phyloP scores from a whole-genome alignment of 257 asterid genomes.

The Lantana camara region DNA sequence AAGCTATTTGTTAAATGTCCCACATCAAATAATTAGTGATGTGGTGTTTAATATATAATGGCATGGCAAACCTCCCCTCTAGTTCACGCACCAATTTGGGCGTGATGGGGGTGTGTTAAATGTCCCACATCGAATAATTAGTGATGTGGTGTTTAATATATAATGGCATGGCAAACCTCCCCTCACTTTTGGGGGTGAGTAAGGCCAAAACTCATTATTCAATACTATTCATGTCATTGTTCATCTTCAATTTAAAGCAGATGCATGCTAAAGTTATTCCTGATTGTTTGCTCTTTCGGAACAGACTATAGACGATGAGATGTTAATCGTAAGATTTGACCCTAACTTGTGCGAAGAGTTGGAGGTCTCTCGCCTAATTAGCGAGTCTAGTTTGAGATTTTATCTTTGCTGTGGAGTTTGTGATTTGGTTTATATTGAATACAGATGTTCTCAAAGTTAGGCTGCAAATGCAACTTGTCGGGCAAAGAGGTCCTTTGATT shows the following conservation, averaged over 20 bases:
- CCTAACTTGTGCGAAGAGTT: background rate
- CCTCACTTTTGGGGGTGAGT: no score
- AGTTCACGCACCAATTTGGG: no score
- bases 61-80: no score
- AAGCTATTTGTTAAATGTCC: no score
- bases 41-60: no score
- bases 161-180: no score
- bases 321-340: background rate
- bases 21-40: no score
- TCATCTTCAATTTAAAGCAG: slow-evolving; percentile 8
- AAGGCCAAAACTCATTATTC: no score
- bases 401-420: slow-evolving; percentile 23
- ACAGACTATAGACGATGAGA: slow-evolving; percentile 1
- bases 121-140: no score
- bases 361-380: slow-evolving; percentile 1
- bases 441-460: slow-evolving; percentile 97
- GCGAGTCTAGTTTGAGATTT: slow-evolving; percentile 5
- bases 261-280: background rate
- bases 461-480: slow-evolving; percentile 98
- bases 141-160: no score
- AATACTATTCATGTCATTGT: background rate
- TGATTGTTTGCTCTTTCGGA: background rate
- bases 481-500: slow-evolving; percentile 86
- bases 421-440: slow-evolving; percentile 37
- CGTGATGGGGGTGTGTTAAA: no score